phyloP scores from a whole-genome alignment of 257 asterid species.

The Solanum raphanifolium region DNA sequence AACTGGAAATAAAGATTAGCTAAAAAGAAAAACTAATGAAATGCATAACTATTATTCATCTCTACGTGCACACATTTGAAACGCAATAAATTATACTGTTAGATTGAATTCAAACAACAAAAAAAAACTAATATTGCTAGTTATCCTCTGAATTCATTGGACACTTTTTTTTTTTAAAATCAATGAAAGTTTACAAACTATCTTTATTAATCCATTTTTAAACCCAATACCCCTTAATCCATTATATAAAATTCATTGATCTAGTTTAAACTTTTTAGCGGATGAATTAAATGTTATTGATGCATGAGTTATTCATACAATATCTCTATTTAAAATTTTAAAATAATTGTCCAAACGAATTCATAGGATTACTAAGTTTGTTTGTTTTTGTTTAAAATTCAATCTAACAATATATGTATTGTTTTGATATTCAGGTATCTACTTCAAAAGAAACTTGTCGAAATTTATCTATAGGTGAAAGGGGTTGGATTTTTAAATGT shows the following conservation, averaged over 20 bases:
- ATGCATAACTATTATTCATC: neutral
- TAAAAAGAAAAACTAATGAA: neutral
- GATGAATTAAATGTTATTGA: neutral
- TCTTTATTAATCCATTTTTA: neutral
- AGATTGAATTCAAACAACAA: neutral
- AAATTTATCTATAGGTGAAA: too few relatives aligned
- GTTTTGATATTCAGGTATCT: neutral
- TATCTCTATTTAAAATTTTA: neutral
- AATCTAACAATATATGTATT: neutral
- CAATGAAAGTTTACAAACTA: neutral
- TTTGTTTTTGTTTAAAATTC: neutral
- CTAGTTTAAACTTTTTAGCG: neutral
- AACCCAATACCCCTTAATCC: neutral
- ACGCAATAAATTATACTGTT: neutral
- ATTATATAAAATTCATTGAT: too few relatives aligned
- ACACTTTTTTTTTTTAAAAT: neutral
- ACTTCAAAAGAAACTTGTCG: neutral
- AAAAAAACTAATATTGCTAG: neutral
- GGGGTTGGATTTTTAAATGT: neutral
- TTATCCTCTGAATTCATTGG: neutral
- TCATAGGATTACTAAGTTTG: neutral
- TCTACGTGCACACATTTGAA: neutral
- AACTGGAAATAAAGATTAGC: neutral
- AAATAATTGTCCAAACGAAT: neutral
- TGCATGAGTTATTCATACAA: neutral